These are phyloP conservation scores for Phytopythium chamaehyphon DNA, from an alignment of 352 stramenopile genomes.

Conservation along the genomic window DNA sequence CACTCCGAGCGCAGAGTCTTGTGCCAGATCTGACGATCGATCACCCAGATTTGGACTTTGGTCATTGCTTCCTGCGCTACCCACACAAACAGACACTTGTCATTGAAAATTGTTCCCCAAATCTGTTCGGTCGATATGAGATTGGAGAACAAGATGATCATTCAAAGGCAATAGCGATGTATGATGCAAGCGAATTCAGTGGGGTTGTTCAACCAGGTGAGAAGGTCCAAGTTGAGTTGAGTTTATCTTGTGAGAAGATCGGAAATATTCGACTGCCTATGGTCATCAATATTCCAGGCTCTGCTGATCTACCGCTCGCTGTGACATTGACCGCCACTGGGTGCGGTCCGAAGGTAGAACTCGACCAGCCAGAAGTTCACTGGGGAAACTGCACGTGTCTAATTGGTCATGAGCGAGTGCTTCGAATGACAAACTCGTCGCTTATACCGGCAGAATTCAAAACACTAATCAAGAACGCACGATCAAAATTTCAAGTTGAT, in stretches of 20 bases:
- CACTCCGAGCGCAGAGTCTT: conserved; percentile 86
- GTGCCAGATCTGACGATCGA: conserved; percentile 73
- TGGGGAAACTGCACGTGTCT: conserved; percentile 92
- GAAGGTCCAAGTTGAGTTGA: conserved; percentile 69
- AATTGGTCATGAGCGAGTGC: conserved; percentile 56
- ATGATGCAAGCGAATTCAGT: conserved; percentile 48
- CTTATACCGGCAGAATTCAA: conserved; percentile 91
- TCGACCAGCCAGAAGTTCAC: conserved; percentile 79
- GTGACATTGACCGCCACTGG: conserved; percentile 82
- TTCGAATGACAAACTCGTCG: conserved; percentile 87
- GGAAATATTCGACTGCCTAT: conserved; percentile 90
- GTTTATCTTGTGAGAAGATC: conserved; percentile 87
- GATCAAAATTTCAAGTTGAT: conserved; percentile 92
- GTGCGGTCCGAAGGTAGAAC: conserved; percentile 80
- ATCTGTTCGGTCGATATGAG: conserved; percentile 84
- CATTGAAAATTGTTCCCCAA: conserved; percentile 82
- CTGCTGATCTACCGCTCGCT: conserved; percentile 84
- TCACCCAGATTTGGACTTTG: conserved; percentile 83
- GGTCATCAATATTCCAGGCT: conserved; percentile 78
- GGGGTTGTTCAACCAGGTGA: conserved; percentile 65
- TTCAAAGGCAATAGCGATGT: conserved; percentile 79
- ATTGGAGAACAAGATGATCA: conserved; percentile 89
- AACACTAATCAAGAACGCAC: conserved; percentile 90
- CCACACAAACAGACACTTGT: conserved; percentile 85
- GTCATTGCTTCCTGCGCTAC: conserved; percentile 89